Base-by-base conservation (phyloP, 2,329 filamentous ascomycete species). In the Thermothelomyces thermophilus region DNA sequence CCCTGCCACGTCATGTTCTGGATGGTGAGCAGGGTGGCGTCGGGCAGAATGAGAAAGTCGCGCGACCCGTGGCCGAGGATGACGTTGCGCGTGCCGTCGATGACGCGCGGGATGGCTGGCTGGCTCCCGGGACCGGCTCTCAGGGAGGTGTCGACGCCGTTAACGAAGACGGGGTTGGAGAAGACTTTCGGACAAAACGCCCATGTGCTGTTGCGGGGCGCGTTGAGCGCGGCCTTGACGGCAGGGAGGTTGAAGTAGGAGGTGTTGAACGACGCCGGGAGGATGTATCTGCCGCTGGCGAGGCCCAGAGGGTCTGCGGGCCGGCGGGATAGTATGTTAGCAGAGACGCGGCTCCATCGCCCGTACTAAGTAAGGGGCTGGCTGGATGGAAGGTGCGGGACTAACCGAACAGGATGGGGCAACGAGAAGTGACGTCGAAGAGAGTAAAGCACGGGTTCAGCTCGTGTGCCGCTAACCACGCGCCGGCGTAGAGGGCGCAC, bases 231-330 rank as follows among this genome's bases (percentile, higher is more conserved):
- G 11, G 35, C 16, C 14, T 50, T 50, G 36, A 50, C 48, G 3
- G n/a, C n/a, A 16, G 48, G 48, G n/a, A 46, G 30, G 42, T 50
- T 17, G 48, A 50, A 50, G 41, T 46, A 45, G 13, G 48, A 41
- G 3, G 35, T 33, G 7, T 41, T 36, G 48, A 50, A 50, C 30
- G n/a, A 7, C 0, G 41, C 2, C 0, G 48, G 41, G 30, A 50
- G 41, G n/a, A 16, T 17, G 30, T 41, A 36, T 0, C 19, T 40
- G 41, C 48, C 48, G 48, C 9, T 28, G 14, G 48, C 6, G 30
- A 50, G 41, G 11, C 48, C 48, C n/a, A 50, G 35, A 20, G 42
- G 48, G 36, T 50, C 41, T 9, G 6, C 5, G 26, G 37, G 39
- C 3, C 24, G 40, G 16, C 17, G 19, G 14, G 7, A n/a, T 22